Conservation (phyloP, 169 alveolate species). For the Plasmodium inui region DNA sequence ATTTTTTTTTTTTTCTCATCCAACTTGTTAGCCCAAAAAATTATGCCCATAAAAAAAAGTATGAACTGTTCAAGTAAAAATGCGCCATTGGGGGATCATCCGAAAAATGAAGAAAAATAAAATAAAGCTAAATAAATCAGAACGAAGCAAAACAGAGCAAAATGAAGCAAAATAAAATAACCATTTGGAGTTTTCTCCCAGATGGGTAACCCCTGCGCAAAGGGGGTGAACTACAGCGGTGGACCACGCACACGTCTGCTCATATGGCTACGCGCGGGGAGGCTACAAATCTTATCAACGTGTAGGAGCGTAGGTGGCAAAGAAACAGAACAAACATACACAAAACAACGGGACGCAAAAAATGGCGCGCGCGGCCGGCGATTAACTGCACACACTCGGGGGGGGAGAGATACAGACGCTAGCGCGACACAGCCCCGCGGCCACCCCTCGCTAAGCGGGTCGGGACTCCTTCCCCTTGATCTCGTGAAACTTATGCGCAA, state of each 20-base stretch:
- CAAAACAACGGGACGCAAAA: neutral
- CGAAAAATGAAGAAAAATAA: neutral
- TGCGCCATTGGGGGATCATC: neutral
- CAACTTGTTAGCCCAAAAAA: neutral
- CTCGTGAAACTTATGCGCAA: conserved; percentile 63
- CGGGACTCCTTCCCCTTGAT: conserved; percentile 18
- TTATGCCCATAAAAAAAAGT: neutral
- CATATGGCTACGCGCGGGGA: neutral
- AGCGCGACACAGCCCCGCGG: neutral
- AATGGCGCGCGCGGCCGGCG: neutral
- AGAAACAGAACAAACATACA: neutral
- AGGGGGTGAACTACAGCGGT: neutral
- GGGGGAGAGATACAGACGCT: neutral
- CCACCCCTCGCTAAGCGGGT: neutral
- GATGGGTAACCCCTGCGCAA: neutral
- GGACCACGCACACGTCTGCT: neutral
- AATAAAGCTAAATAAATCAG: neutral
- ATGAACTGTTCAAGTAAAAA: conserved; percentile 1
- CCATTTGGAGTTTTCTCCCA: neutral
- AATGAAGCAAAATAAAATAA: neutral
- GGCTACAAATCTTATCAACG: neutral
- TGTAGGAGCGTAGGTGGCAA: neutral
- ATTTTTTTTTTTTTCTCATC: neutral
- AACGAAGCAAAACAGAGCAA: neutral
- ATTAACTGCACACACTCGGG: neutral